Evolutionary conservation across 2,329 filamentous ascomycete genomes (phyloP), one percentile per base, ranked within the genome.

Genomic region (Botrytis sinoallii): DNA sequence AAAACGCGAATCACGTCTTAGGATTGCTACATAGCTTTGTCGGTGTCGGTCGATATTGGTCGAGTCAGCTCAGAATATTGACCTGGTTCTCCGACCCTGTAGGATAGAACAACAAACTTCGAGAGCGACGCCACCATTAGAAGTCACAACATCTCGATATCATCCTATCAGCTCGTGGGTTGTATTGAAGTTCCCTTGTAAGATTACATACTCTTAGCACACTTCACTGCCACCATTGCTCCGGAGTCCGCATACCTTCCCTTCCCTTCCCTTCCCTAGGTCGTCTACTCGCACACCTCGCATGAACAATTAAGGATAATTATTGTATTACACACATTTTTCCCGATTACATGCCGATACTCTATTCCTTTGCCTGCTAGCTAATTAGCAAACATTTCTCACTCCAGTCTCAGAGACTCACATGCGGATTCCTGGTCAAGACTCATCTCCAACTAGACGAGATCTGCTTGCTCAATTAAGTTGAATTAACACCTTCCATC

Each of bases 1-100:
- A 69, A 77, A 75, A 77, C 77, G 76, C 78, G 77, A 77, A 78
- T 78, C 77, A 78, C 79, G 74, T 72, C 60, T 48, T 22, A n/a
- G 48, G 44, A 64, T 44, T n/a, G 40, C 63, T 70, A 63, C 68
- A 55, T 55, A 7, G 48, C 60, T 29, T 46, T 29, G 52, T 57
- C 52, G 52, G 52, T 57, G 55, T 40, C 68, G 44, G 64, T 48
- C 32, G 40, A 67, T 52, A 67, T 38, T 52, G 32, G 29, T 48
- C 42, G 20, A 42, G 63, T 46, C 63, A 66, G 60, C 61, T 44
- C 38, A 9, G 44, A 64, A 44, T 20, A 44, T 65, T 35, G 63
- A 32, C 42, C 63, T 65, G 16, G n/a, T 46, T 18, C 63, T 48
- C 20, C 44, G 64, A 38, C 44, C 42, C 20, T 38, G 44, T 20